Evolutionary conservation across 768 basidiomycete genomes (phyloP), one percentile per base, ranked within the genome.

Genomic region (Kwoniella pini): DNA sequence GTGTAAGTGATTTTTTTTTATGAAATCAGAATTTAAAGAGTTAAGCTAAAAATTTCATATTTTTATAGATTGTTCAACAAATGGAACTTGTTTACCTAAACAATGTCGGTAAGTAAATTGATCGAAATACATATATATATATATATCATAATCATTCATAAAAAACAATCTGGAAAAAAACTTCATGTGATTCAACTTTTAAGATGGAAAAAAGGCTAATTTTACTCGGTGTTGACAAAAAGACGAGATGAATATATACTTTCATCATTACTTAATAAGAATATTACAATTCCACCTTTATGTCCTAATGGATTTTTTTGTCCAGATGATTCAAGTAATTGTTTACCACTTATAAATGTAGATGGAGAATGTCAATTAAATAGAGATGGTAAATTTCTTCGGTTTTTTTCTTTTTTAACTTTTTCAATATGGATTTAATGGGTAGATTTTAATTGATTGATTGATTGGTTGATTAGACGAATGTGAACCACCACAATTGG

Each of bases 51-150:
- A n/a, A n/a, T n/a, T n/a, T n/a, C n/a, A n/a, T n/a, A n/a, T n/a
- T n/a, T n/a, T n/a, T n/a, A 38, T 53, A 70, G 69, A 52, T 51
- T 70, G 69, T 44, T 51, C 65, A 9, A 30, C 44, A 4, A 70
- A 70, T 30, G 65, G 64, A 7, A 70, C 69, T 17, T 70, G 69
- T 49, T 33, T 67, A 9, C 69, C 69, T 26, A 42, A 60, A 45
- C 59, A 56, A 57, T 70, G 69, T 36, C 60, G 68, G 67, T 69
- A 31, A 57, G 63, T 60, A n/a, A n/a, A n/a, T n/a, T n/a, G n/a
- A n/a, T n/a, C n/a, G n/a, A n/a, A n/a, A n/a, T n/a, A n/a, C 19
- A n/a, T 19, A 19, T 44, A 33, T 12, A 46, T 17, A 9, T 27
- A 38, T 7, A 13, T n/a, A 26, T n/a, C n/a, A n/a, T n/a, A n/a